phyloP scores from a whole-genome alignment of 352 stramenopile genomes.

The Phytophthora rubi region DNA sequence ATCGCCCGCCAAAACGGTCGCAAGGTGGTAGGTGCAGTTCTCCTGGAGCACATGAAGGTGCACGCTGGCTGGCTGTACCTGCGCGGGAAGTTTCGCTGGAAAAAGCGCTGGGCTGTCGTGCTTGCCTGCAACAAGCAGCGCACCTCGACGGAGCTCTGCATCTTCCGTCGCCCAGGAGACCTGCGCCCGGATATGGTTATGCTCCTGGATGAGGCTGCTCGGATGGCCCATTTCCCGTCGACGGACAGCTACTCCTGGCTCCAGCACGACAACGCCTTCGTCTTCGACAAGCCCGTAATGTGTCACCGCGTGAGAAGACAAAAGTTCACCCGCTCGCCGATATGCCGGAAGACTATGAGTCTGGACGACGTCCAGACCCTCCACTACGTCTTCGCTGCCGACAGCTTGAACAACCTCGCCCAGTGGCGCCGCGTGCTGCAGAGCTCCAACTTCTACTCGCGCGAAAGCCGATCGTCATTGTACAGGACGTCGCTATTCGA shows the following conservation, averaged over 20 bases:
- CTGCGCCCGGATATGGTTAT: conserved; percentile 42
- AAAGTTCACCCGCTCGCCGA: conserved; percentile 49
- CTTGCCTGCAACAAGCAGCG: conserved; percentile 60
- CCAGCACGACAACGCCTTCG: conserved; percentile 47
- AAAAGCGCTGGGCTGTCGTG: conserved; percentile 63
- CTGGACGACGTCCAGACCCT: conserved; percentile 42
- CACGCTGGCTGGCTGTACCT: conserved; percentile 66
- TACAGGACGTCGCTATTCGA: conserved; percentile 29
- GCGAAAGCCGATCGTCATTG: conserved; percentile 20
- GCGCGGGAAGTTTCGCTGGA: conserved; percentile 59
- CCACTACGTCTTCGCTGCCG: conserved; percentile 50
- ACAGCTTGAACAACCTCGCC: conserved; percentile 42
- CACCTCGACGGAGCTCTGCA: conserved; percentile 59
- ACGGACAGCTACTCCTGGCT: conserved; percentile 47
- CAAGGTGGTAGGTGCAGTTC: conserved; percentile 46
- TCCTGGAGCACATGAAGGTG: conserved; percentile 60
- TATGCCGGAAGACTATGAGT: conserved; percentile 54
- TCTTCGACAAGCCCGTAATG: conserved; percentile 53
- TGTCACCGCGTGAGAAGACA: conserved; percentile 37
- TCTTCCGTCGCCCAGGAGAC: conserved; percentile 47
- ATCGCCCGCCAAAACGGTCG: conserved; percentile 61
- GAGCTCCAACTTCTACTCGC: conserved; percentile 32
- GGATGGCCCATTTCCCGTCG: conserved; percentile 32
- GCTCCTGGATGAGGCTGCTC: conserved; percentile 43
- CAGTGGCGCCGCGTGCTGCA: conserved; percentile 49